A percentile compares a stretch with the other conserved stretches of the same genome.
phyloP scores from a whole-genome alignment of 1,284 basidiomycete species.

The Cerioporus squamosus region DNA sequence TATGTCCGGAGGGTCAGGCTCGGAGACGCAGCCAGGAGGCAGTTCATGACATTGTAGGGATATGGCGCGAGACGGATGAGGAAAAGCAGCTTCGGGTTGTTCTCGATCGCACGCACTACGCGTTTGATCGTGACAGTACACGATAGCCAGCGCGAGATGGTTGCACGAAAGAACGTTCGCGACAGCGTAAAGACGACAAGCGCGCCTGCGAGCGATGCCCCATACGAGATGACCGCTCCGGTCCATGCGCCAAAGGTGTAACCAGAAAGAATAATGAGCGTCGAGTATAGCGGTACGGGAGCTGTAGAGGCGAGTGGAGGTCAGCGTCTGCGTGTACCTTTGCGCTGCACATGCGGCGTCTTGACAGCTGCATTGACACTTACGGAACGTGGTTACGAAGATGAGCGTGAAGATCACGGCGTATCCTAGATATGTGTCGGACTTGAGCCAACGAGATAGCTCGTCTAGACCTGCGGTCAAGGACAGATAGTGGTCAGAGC shows the following conservation, averaged over 20 bases:
- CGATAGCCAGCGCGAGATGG: constrained; percentile 74
- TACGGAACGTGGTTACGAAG: constrained; percentile 83
- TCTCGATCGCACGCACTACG: constrained; percentile 87
- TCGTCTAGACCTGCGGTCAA: constrained; percentile 63
- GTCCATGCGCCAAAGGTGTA: constrained; percentile 85
- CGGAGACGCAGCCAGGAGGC: constrained; percentile 84
- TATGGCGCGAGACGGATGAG: constrained; percentile 86
- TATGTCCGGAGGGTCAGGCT: constrained; percentile 82
- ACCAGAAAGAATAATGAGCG: constrained; percentile 84
- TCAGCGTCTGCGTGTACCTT: constrained; percentile 10
- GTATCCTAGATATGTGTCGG: constrained; percentile 69
- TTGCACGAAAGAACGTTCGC: constrained; percentile 69
- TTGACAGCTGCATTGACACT: constrained; percentile 39
- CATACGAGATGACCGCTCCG: constrained; percentile 83
- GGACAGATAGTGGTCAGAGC: no score
- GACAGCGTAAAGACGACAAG: constrained; percentile 79
- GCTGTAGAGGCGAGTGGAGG: constrained; percentile 45
- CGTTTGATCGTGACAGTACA: constrained; percentile 68
- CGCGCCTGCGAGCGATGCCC: constrained; percentile 82
- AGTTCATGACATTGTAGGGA: constrained; percentile 91
- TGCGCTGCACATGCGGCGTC: not conserved
- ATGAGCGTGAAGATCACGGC: constrained; percentile 77
- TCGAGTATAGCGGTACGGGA: constrained; percentile 86
- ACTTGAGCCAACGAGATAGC: constrained; percentile 72
- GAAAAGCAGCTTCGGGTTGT: constrained; percentile 82